Evolutionary conservation across 2,329 filamentous ascomycete species (phyloP).

Genomic region (Scytalidium sp.): DNA sequence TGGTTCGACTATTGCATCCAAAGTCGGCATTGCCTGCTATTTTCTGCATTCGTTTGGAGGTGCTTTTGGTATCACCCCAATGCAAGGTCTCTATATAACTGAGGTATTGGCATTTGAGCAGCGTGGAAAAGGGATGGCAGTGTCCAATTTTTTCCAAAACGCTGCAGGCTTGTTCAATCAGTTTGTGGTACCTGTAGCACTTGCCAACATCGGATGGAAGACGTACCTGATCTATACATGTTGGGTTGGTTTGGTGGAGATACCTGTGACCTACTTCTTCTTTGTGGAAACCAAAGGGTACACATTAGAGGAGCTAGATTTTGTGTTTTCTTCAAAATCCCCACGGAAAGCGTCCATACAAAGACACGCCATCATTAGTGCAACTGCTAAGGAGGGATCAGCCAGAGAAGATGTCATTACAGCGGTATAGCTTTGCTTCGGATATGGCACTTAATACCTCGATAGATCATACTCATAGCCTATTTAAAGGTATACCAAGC

Average conservation of each 20-base stretch:
- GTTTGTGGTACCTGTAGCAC: constrained; percentile 35
- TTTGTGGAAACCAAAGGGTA: constrained; percentile 19
- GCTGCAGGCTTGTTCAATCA: constrained; percentile 42
- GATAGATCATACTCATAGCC: too few species aligned
- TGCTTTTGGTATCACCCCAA: constrained; percentile 41
- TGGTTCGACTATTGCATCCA: constrained; percentile 39
- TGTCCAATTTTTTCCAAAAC: constrained; percentile 44
- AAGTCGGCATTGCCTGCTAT: too few species aligned
- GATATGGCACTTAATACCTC: too few species aligned
- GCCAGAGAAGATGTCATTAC: too few species aligned
- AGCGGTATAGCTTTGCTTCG: too few species aligned
- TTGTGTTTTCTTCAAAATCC: too few species aligned
- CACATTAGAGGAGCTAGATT: too few species aligned
- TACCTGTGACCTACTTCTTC: constrained; percentile 33
- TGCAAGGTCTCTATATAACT: constrained; percentile 45
- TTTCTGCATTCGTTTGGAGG: constrained; percentile 10
- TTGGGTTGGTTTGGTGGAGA: constrained; percentile 38
- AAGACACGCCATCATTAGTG: too few species aligned
- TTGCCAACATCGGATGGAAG: constrained; percentile 35
- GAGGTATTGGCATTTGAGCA: constrained; percentile 44
- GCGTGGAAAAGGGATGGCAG: constrained; percentile 45
- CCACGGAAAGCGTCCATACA: too few species aligned
- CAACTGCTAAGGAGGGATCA: too few species aligned
- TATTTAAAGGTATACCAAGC: too few species aligned
- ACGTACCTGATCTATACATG: constrained; percentile 33